Conservation (phyloP, 257 asterid species). For the Catharanthus roseus region DNA sequence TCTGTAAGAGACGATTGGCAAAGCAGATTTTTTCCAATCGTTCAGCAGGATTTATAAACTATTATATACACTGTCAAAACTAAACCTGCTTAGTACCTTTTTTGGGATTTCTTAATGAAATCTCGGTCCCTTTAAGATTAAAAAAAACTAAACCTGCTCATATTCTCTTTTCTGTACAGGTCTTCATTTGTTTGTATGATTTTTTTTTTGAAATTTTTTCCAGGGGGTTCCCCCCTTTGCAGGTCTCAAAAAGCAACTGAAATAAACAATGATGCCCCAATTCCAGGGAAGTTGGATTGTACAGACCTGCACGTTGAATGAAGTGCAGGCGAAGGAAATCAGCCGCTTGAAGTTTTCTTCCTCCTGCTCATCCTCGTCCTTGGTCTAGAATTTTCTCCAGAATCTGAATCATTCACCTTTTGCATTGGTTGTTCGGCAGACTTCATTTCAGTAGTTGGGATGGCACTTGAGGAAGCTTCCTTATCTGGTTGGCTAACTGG, state of each 20-base stretch:
- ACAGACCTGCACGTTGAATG: not conserved
- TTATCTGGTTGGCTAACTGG: slow-evolving; percentile 37
- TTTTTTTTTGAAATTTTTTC: no score
- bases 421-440: slow-evolving; percentile 45
- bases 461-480: slow-evolving; percentile 34
- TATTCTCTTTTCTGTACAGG: slow-evolving; percentile 6
- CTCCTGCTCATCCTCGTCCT: slow-evolving; percentile 70
- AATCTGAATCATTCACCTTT: slow-evolving; percentile 45
- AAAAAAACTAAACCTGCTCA: slow-evolving; percentile 11
- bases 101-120: no score
- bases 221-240: no score
- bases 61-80: no score
- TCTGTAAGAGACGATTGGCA: not conserved
- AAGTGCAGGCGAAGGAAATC: slow-evolving; percentile 9
- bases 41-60: not conserved
- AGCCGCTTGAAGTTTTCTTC: slow-evolving; percentile 42
- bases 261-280: not conserved
- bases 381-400: slow-evolving; percentile 62
- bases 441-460: slow-evolving; percentile 22
- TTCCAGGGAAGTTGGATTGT: not conserved
- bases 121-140: no score
- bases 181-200: not conserved
- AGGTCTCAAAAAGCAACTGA: no score
- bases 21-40: not conserved
- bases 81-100: no score